phyloP scores from a whole-genome alignment of 2,329 filamentous ascomycete genomes.

The Alternaria postmessia region DNA sequence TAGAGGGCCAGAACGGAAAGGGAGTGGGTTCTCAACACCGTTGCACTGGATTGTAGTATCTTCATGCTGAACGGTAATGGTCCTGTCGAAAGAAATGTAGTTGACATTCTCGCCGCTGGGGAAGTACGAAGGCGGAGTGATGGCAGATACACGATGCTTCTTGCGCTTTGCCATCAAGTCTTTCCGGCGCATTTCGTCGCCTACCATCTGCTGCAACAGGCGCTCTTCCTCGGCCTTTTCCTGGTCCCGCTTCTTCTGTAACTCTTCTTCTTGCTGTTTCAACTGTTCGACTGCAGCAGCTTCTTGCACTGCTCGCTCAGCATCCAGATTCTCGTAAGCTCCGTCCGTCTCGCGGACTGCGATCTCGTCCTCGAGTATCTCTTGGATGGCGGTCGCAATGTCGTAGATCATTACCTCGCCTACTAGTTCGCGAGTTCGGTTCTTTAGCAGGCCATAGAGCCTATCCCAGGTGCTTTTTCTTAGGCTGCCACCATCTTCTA shows the following conservation, averaged over 20 bases:
- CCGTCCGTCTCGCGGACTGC: slow-evolving; percentile 76
- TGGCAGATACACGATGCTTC: slow-evolving; percentile 55
- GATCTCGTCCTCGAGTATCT: slow-evolving; percentile 86
- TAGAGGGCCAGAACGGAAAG: slow-evolving; percentile 70
- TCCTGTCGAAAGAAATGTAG: slow-evolving; percentile 71
- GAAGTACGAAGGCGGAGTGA: slow-evolving; percentile 47
- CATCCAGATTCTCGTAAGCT: slow-evolving; percentile 84
- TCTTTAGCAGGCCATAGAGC: slow-evolving; percentile 73
- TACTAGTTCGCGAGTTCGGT: slow-evolving; percentile 70
- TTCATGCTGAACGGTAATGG: slow-evolving; percentile 69
- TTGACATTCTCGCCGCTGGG: slow-evolving; percentile 47
- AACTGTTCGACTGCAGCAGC: slow-evolving; percentile 71
- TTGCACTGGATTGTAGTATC: slow-evolving; percentile 71
- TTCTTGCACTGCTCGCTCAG: slow-evolving; percentile 86
- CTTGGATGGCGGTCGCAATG: slow-evolving; percentile 67
- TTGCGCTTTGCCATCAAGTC: slow-evolving; percentile 67
- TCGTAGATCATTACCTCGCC: slow-evolving; percentile 73
- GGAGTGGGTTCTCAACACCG: slow-evolving; percentile 71
- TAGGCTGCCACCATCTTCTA: slow-evolving; percentile 71
- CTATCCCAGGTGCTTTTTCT: slow-evolving; percentile 75
- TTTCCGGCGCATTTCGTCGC: slow-evolving; percentile 74
- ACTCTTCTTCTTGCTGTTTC: slow-evolving; percentile 53
- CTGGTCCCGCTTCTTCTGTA: slow-evolving; percentile 53
- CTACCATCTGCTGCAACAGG: slow-evolving; percentile 73
- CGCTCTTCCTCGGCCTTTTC: slow-evolving; percentile 73